Base-by-base conservation (phyloP, 1,139 yeast species). In the Saccharomyces hybrid region DNA sequence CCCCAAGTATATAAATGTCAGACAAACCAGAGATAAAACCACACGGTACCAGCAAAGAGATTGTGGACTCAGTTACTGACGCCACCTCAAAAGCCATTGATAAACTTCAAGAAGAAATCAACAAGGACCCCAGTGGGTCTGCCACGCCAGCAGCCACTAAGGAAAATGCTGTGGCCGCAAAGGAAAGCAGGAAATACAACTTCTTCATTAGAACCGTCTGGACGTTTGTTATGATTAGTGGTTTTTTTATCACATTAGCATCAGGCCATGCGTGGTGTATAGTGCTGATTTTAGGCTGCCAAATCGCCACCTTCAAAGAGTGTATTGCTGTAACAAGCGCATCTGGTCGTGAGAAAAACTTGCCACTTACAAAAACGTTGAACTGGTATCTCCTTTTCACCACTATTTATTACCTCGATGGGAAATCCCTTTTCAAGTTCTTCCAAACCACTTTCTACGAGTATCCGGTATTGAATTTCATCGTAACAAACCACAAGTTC, bases 191-290 rank as follows among this genome's bases (percentile, higher is more conserved):
- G 52, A 59, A 59, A 41, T 64, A 64, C 50, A 66, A 66, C 50
- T 90, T 93, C 67, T 70, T 89, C 53, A 88, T 91, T 42, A 81
- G 99, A 63, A 86, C 98, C n/a, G 77, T 87, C 52, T 93, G 98
- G 98, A 87, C 98, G 0, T 71, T 93, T 64, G 90, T 93, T 30
- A 91, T 93, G 98, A 86, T 93, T 60, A 73, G 76, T 23, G 83
- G 83, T 8, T 88, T 93, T 71, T 80, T 90, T 61, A 72, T 78
- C 28, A 77, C 86, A 30, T 75, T 93, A 52, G 84, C 88, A n/a
- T 82, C 93, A 4, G 99, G 99, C 32, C 98, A 91, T 68, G 75
- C 86, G 52, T 84, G 91, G 75, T 79, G 91, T 58, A 87, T 91
- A 57, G 71, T 80, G 4, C 74, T 88, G 59, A 89, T 93, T 48